Percentiles rank a stretch among this genome's conserved stretches.
These are phyloP conservation scores for Cyanidium caldarium DNA, from an alignment of 23 red algal species.

Conservation along the genomic window DNA sequence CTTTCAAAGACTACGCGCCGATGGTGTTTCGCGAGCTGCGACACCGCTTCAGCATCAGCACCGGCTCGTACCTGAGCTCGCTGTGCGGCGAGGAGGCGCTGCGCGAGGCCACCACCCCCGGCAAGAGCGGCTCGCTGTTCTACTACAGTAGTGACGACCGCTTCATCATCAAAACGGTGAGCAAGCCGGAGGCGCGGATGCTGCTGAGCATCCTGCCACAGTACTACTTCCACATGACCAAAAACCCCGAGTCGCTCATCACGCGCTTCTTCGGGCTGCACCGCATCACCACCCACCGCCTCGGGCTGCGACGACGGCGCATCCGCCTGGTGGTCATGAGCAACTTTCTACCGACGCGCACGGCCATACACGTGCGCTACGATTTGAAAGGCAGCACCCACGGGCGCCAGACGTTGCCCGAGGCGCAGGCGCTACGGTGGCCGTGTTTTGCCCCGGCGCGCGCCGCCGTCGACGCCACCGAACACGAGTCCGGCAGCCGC, in stretches of 20 bases:
- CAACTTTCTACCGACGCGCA: conserved; percentile 24
- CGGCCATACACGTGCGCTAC: conserved; percentile 11
- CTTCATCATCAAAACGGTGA: conserved; percentile 17
- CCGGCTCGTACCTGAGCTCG: conserved; percentile 7
- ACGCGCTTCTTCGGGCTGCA: conserved; percentile 22
- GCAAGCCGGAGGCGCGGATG: conserved; percentile 2
- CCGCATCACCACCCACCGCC: conserved; percentile 12
- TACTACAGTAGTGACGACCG: conserved; percentile 21
- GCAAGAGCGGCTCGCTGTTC: conserved; percentile 19
- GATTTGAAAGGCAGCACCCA: conserved; percentile 22
- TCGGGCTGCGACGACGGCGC: conserved; percentile 5
- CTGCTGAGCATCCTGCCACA: conserved; percentile 18
- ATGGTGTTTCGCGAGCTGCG: conserved; percentile 19
- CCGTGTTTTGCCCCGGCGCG: neutral
- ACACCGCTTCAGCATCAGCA: conserved; percentile 14
- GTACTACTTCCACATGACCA: conserved; percentile 28
- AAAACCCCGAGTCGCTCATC: conserved; percentile 19
- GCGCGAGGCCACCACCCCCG: conserved; percentile 9
- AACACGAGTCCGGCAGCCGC: neutral
- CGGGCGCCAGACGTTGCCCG: neutral
- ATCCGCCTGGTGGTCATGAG: conserved; percentile 26
- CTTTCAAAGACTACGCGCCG: conserved; percentile 24
- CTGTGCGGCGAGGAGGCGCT: conserved; percentile 21
- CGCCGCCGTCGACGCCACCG: neutral
- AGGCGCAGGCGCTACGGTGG: no score